Conservation (phyloP, 2,329 filamentous ascomycete species). For the Hypoxylon sp. region DNA sequence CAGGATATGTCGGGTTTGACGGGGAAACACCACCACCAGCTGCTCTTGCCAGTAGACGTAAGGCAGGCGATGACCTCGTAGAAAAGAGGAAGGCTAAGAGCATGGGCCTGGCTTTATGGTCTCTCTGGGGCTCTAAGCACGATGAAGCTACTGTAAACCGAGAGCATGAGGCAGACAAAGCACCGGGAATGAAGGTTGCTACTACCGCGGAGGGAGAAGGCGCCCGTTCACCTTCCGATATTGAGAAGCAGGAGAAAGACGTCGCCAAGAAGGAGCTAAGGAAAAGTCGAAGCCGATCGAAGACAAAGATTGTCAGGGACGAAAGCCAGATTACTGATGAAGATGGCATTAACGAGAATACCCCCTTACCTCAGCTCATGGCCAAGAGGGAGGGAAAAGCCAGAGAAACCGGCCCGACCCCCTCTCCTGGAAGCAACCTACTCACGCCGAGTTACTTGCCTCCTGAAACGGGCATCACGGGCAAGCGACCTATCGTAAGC, state of each 20-base stretch:
- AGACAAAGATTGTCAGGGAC: constrained; percentile 64
- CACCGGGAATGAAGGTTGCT: constrained; percentile 54
- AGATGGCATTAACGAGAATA: constrained; percentile 56
- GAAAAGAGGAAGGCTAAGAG: constrained; percentile 75
- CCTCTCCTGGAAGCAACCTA: constrained; percentile 57
- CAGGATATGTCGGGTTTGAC: constrained; percentile 78
- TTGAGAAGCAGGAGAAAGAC: constrained; percentile 57
- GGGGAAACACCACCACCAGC: constrained; percentile 87
- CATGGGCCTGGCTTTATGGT: constrained; percentile 82
- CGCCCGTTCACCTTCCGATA: constrained; percentile 59
- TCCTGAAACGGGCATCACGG: constrained; percentile 66
- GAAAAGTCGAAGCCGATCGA: constrained; percentile 59
- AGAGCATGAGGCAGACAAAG: constrained; percentile 66
- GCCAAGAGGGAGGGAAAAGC: constrained; percentile 59
- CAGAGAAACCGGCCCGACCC: constrained; percentile 51
- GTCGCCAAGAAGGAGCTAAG: constrained; percentile 45
- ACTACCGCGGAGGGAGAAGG: constrained; percentile 61
- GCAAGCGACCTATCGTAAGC: constrained; percentile 76
- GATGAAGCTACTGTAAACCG: constrained; percentile 80
- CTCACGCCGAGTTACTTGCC: constrained; percentile 61
- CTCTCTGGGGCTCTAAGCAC: constrained; percentile 88
- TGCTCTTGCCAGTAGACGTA: constrained; percentile 81
- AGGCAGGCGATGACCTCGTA: constrained; percentile 62
- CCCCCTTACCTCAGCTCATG: constrained; percentile 61
- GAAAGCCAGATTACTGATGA: constrained; percentile 62